These are phyloP conservation scores for Plenodomus biglobosus DNA, from an alignment of 2,329 filamentous ascomycete species.

Conservation along the genomic window DNA sequence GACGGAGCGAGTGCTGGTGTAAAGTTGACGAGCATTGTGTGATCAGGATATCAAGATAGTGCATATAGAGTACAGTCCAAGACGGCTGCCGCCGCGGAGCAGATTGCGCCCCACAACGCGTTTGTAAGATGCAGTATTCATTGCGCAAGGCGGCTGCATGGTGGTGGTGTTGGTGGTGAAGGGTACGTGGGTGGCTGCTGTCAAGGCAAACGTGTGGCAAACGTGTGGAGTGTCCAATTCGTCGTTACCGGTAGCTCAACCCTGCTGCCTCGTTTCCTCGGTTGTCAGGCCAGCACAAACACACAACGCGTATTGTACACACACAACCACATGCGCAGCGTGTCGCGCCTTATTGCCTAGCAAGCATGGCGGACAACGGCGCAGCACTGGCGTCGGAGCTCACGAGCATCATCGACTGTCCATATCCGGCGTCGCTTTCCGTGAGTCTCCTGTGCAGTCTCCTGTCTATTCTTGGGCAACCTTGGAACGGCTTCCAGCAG, in stretches of 20 bases:
- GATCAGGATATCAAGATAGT: too few species aligned
- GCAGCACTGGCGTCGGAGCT: conserved; percentile 46
- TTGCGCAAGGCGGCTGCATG: too few species aligned
- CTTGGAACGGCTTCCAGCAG: too few species aligned
- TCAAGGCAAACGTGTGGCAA: background rate
- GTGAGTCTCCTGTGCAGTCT: conserved; percentile 38
- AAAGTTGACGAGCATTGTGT: too few species aligned
- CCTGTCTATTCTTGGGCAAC: background rate
- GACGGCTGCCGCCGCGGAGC: too few species aligned
- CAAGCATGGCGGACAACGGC: conserved; percentile 19
- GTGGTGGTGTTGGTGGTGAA: background rate
- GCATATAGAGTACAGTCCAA: too few species aligned
- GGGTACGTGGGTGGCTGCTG: background rate
- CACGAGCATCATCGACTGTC: conserved; percentile 51
- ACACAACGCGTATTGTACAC: conserved; percentile 1
- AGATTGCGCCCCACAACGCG: too few species aligned
- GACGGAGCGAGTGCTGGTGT: too few species aligned
- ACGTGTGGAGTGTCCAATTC: background rate
- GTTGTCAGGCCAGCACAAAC: conserved; percentile 21
- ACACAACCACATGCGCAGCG: background rate
- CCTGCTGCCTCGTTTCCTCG: background rate
- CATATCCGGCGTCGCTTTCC: conserved; percentile 55
- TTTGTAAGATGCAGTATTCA: too few species aligned
- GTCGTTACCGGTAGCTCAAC: background rate
- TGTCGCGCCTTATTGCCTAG: background rate